Base-by-base conservation (phyloP, 2,329 filamentous ascomycete species). In the Cladosporium colombiae region DNA sequence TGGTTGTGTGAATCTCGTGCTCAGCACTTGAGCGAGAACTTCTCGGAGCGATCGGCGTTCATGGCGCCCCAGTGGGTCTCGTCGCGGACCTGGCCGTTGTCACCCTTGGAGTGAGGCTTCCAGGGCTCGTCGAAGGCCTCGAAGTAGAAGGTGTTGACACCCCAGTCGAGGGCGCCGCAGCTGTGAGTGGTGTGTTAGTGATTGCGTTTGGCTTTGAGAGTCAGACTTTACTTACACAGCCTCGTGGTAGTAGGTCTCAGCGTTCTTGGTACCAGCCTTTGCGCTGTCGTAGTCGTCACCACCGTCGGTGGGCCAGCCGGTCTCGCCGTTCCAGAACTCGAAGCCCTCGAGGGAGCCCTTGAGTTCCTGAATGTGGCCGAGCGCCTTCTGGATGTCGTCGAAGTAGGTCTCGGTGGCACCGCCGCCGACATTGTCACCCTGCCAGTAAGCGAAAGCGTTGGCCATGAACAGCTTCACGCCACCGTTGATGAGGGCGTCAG, bases 391-490 rank as follows among this genome's bases (percentile, higher is more conserved):
- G 75, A 90, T 86, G 73, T 90, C 89, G 71, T 90, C 84, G 71
- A 90, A 86, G 80, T 89, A 90, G 62, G 84, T 87, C 66, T 83
- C 77, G 49, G 85, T 85, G 37, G 86, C 85, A 71, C 89, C 86
- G 65, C 80, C 78, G 68, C 69, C 70, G 31, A 71, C 70, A 84
- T 84, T 55, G 79, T 79, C 74, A 50, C 84, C 87, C 76, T 91
- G 89, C 89, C 89, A 91, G 82, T 90, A 91, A 35, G 86, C 84
- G 75, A 91, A 91, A 29, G 87, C 89, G 74, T 91, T 91, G 75
- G 85, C 82, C 67, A 91, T 80, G 65, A 88, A 78, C 66, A 91
- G 82, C 65, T 85, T 85, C 61, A 89, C 86, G 61, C 83, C 85
- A 56, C 83, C 83, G 62, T 78, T 77, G 72, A 91, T 85, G 69